Evolutionary conservation across 129 eudicot species (phyloP).

Genomic region (Saussurea involucrata): DNA sequence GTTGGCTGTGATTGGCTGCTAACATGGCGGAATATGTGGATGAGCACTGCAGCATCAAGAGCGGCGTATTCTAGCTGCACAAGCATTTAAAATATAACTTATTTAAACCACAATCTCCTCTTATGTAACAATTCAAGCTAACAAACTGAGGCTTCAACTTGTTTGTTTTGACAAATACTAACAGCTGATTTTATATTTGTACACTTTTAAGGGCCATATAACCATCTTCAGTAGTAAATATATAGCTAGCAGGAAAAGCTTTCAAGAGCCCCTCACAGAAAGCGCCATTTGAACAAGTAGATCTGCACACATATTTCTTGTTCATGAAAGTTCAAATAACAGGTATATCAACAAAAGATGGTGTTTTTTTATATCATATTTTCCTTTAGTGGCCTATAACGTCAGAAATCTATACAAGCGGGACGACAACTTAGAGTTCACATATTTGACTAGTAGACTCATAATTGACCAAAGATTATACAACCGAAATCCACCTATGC

Average conservation of each 20-base stretch:
- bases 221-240: background rate
- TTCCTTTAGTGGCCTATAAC: background rate
- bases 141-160: no score
- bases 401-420: no score
- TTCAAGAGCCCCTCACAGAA: no score
- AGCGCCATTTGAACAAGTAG: background rate
- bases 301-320: background rate
- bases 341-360: background rate
- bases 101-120: background rate
- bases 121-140: background rate
- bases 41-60: constrained; percentile 92
- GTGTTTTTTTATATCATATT: no score
- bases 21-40: constrained; percentile 79
- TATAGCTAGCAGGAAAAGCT: background rate
- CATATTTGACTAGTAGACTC: no score
- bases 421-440: no score
- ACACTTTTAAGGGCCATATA: background rate
- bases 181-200: background rate
- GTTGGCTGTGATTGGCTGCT: constrained; percentile 52
- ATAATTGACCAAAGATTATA: no score
- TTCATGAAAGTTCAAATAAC: background rate
- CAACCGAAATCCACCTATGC: no score
- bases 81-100: background rate
- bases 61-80: constrained; percentile 97
- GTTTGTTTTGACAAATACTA: no score